These are phyloP conservation scores for Chaetomiaceae sp. DNA, from an alignment of 2,329 filamentous ascomycete species.

Conservation along the genomic window DNA sequence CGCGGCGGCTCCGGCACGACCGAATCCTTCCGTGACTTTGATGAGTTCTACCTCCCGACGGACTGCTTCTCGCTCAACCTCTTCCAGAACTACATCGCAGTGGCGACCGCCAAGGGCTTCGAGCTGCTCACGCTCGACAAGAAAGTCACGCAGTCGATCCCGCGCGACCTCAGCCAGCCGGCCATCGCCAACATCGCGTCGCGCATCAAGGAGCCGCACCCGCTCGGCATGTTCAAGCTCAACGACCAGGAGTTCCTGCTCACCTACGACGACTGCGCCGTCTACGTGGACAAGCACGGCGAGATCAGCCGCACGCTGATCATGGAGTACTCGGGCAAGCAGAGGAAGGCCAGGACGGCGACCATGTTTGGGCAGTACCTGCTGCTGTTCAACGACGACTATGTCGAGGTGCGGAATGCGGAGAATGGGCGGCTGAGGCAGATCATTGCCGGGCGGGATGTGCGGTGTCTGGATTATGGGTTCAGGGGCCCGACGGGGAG, in stretches of 20 bases:
- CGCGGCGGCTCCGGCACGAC: conserved; percentile 64
- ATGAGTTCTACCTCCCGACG: conserved; percentile 96
- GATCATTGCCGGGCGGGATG: conserved; percentile 87
- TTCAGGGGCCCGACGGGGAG: conserved; percentile 57
- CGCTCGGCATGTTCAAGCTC: conserved; percentile 93
- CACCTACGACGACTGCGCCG: conserved; percentile 91
- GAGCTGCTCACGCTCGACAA: conserved; percentile 96
- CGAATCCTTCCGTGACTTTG: conserved; percentile 95
- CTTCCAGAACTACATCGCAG: conserved; percentile 90
- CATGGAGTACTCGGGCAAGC: conserved; percentile 97
- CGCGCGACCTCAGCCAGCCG: conserved; percentile 68
- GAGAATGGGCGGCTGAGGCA: conserved; percentile 91
- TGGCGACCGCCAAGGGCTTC: conserved; percentile 86
- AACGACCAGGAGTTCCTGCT: conserved; percentile 89
- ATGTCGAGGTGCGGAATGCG: conserved; percentile 94
- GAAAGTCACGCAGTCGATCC: conserved; percentile 91
- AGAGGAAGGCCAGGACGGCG: conserved; percentile 70
- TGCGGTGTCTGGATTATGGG: conserved; percentile 85
- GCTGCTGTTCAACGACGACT: conserved; percentile 90
- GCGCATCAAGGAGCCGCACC: conserved; percentile 76
- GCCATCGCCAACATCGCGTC: conserved; percentile 80
- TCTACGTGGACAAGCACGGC: conserved; percentile 97
- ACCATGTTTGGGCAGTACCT: conserved; percentile 91
- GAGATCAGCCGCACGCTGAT: conserved; percentile 91
- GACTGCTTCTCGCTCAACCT: conserved; percentile 95